Evolutionary conservation across 805 yeast genomes (phyloP), one percentile per base, ranked within the genome.

Genomic region (Priceomyces carsonii): DNA sequence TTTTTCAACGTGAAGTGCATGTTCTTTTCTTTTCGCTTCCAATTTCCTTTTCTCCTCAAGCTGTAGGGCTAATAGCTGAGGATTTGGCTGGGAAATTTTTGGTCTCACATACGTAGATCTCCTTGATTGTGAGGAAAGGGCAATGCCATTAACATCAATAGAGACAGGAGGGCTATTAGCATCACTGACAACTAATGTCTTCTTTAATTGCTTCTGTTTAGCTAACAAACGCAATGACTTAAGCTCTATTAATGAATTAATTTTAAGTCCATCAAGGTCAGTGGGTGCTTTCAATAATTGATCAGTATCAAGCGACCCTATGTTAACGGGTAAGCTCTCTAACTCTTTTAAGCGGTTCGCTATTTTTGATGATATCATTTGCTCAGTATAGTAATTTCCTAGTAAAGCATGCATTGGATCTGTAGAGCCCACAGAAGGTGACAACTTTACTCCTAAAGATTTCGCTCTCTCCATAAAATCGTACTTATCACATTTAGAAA

Each of bases 31-130:
- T 35, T 58, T 59, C 6, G 60, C 65, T 37, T 85, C 91, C 36
- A 76, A 60, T 43, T 74, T 71, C 53, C 82, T 84, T 49, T 82
- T 82, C 53, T 80, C 83, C 50, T 84, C 88, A 39, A 85, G 66
- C 52, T 83, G 86, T 55, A 80, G 83, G 3, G 90, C 89, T 29
- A 85, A 63, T 41, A 82, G 70, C 4, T 87, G 84, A 1, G 95
- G 85, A 50, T 83, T 85, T 13, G 82, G 79, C 19, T 83, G 82
- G 40, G 78, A 79, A 35, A 82, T 73, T 53, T 84, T 85, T 21
- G 79, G 79, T 54, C 87, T 75, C 12, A 83, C 68, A 51, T 80
- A 80, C 38, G 78, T 73, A 0, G 86, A 75, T 53, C 95, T 69
- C 50, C 80, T 82, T 33, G 87, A 85, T 28, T 84, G 80, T 47